Evolutionary conservation across 2,329 filamentous ascomycete genomes (phyloP), one percentile per base, ranked within the genome.

Genomic region (Scortechinia acanthostroma): DNA sequence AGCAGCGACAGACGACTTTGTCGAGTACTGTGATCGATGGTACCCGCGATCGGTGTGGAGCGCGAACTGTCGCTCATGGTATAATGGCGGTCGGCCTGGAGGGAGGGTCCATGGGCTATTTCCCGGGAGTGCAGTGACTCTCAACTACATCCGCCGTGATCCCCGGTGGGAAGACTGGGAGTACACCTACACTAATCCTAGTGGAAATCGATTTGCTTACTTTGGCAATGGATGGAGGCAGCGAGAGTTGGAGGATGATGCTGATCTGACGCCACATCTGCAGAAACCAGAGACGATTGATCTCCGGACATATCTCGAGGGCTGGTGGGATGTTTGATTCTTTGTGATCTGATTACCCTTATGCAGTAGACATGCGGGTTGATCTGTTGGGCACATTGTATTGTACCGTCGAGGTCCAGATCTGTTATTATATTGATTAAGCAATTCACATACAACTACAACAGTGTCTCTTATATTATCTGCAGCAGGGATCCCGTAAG

Each of bases 1-100:
- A 42, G 63, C 66, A 22, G 84, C 84, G 0, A 65, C 83, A 0
- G 80, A 86, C 33, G 81, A 86, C 52, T 84, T 83, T 49, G 61
- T 77, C 10, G 70, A 73, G 44, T 83, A 81, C 58, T 68, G 66
- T 21, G 71, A 79, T 50, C 69, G 71, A 0, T 80, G 77, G 55
- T 79, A 78, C 52, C 58, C 62, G 0, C 69, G 60, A 19, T 79
- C 74, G 0, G 74, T 79, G 2, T 59, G 83, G 46, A 69, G 71
- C 0, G 77, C 83, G 44, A 74, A 77, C 46, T 88, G 84, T 57
- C 79, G 75, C 33, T 83, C 77, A 0, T 88, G 85, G 85, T 85
- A 84, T 48, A 88, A 88, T 48, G 79, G 83, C 13, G 79, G 78
- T 0, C 63, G 63, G 4, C 74, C 81, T 0, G 83, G 82, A 0